Percentiles rank a stretch among this genome's conserved stretches.
These are phyloP conservation scores for Acacia crassicarpa DNA, from an alignment of 306 rosid species.

Conservation along the genomic window DNA sequence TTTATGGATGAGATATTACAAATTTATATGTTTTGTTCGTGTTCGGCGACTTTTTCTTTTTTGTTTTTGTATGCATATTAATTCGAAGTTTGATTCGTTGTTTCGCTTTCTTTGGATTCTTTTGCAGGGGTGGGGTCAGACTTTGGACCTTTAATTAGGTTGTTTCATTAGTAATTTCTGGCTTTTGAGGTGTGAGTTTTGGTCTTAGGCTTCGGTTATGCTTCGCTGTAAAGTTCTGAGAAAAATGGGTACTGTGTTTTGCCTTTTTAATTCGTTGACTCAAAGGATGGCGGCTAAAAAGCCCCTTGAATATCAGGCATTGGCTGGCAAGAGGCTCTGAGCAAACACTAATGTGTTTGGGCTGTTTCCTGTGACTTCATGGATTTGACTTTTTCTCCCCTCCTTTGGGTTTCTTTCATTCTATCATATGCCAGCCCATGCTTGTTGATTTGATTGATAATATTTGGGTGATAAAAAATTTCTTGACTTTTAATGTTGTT, in stretches of 20 bases:
- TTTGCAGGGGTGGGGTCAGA: neutral
- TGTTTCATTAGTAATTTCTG: neutral
- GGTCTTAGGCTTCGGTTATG: neutral
- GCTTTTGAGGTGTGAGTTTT: neutral
- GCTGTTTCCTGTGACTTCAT: neutral
- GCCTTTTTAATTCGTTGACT: neutral
- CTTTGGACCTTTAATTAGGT: neutral
- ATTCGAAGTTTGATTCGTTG: neutral
- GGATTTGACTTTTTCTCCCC: neutral
- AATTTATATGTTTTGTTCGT: too few relatives aligned
- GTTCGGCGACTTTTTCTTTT: neutral
- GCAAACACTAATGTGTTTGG: neutral
- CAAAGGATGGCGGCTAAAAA: neutral
- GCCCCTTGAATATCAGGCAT: conserved; percentile 14
- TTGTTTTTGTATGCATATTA: neutral
- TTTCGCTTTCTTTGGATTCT: neutral
- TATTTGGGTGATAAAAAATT: neutral
- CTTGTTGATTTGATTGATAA: neutral
- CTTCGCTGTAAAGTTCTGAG: neutral
- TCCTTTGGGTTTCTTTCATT: neutral
- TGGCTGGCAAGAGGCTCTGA: conserved; percentile 28
- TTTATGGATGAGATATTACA: too few relatives aligned
- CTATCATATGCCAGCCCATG: neutral
- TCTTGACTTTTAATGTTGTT: neutral
- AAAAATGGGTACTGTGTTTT: conserved; percentile 4